Percentiles rank a stretch among this genome's conserved stretches.
Conservation (phyloP, 495 filamentous ascomycete species). For the Daldinia childiae region DNA sequence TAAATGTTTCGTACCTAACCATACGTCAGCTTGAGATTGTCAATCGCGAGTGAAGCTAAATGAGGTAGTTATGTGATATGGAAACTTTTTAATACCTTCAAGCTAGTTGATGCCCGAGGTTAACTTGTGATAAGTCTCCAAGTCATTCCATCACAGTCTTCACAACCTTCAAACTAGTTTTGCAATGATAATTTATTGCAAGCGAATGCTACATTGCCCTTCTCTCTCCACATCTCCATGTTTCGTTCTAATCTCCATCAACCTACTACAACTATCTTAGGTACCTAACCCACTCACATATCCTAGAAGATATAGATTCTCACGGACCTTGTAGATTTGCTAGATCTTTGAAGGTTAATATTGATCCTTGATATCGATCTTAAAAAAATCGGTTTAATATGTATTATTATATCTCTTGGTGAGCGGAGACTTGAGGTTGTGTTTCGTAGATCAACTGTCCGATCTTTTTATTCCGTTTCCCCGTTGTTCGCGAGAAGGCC, state of each 20-base stretch:
- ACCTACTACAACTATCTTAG: not conserved
- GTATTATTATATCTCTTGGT: not conserved
- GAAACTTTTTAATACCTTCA: constrained; percentile 2
- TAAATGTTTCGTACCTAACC: not conserved
- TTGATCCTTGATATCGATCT: not conserved
- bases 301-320: not conserved
- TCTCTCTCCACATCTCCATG: constrained; percentile 2
- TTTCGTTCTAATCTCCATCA: constrained; percentile 12
- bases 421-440: not conserved
- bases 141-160: not conserved
- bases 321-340: not conserved
- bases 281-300: not conserved
- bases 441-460: not conserved
- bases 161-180: not conserved
- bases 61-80: constrained; percentile 8
- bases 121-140: constrained; percentile 23
- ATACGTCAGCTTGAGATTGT: not conserved
- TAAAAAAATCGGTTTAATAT: not conserved
- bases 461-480: constrained; percentile 26
- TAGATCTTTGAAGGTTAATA: not conserved
- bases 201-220: constrained; percentile 26
- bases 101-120: constrained; percentile 20
- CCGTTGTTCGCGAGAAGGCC: constrained; percentile 17
- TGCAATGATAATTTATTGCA: not conserved
- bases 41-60: constrained; percentile 1